Evolutionary conservation across 148 eudicot species (phyloP), one percentile per base, ranked within the genome.

Genomic region (Linanthus parryae): DNA sequence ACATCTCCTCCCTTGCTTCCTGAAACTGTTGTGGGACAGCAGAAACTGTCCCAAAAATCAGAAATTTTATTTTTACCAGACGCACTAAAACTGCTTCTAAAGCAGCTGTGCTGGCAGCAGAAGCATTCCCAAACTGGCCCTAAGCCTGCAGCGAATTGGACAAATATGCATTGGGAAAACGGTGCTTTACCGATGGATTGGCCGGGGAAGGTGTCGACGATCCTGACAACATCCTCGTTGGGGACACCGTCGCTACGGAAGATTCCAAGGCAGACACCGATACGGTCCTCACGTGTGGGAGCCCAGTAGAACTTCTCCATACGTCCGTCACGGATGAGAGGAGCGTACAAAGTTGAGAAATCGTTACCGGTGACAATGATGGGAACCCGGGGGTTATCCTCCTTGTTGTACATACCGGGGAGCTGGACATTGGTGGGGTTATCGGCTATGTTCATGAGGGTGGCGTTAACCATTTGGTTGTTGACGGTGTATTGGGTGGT

Each of bases 261-360:
- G 48, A 88, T 88, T 34, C 97, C 97, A 3, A 44, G 63, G 56
- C 84, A 78, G 5, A 88, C 97, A 28, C 97, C 97, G 48, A 88
- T 79, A 57, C 97, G 82, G 65, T 88, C 97, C 65, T 88, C 97
- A 22, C 94, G 77, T 14, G 97, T 88, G 2, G 97, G 97, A 0
- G 97, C 90, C 97, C 97, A 88, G 75, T 88, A 88, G 70, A 84
- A 88, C 70, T 88, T 88, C 81, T 88, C 97, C 97, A 88, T 88
- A 84, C 97, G 97, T 22, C 97, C 97, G 60, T 88, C 97, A 75
- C 97, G 97, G 71, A 88, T 88, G 19, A 88, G 81, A 0, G 97
- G 97, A 26, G 97, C 97, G 31, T 88, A 88, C 52, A 88, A 37
- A 24, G 97, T 88, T 0, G 97, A 88, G 72, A 88, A 88, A 35